Evolutionary conservation across 2,329 filamentous ascomycete species (phyloP).

Genomic region (Fusarium scirpi): DNA sequence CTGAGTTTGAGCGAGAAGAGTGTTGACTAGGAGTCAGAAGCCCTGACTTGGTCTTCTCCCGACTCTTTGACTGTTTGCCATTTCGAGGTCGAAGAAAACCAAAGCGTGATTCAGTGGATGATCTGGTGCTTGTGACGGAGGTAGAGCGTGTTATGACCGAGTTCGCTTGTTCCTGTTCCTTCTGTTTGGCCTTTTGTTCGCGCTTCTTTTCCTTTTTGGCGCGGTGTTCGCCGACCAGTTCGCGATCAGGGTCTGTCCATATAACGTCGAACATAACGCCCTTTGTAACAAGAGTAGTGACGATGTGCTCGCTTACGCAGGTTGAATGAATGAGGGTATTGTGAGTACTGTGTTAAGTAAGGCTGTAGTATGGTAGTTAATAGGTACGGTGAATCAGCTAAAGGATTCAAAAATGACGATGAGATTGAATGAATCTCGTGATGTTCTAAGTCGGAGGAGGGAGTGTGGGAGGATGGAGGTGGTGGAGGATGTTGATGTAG

Average conservation of each 20-base stretch:
- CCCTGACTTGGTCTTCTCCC: constrained; percentile 41
- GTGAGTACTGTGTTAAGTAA: not conserved
- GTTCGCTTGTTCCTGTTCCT: constrained; percentile 26
- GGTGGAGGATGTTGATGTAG: not conserved
- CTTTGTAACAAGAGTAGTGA: not conserved
- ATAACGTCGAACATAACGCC: constrained; percentile 68
- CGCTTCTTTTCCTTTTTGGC: constrained; percentile 60
- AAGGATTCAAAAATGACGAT: not conserved
- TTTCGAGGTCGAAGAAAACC: constrained; percentile 59
- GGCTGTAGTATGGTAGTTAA: not conserved
- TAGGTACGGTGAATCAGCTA: not conserved
- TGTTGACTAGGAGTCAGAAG: constrained; percentile 43
- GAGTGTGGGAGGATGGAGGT: not conserved
- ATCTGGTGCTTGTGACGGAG: constrained; percentile 60
- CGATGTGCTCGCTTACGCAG: not conserved
- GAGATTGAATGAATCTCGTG: constrained; percentile 8
- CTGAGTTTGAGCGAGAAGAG: constrained; percentile 46
- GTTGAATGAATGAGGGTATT: constrained; percentile 2
- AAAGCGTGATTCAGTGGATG: constrained; percentile 56
- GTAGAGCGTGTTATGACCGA: constrained; percentile 51
- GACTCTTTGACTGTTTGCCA: constrained; percentile 37
- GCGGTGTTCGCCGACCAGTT: constrained; percentile 65
- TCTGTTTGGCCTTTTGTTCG: constrained; percentile 47
- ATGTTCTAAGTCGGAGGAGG: not conserved
- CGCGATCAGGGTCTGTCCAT: constrained; percentile 67